Evolutionary conservation across 257 asterid species (phyloP).

Genomic region (Catharanthus roseus): DNA sequence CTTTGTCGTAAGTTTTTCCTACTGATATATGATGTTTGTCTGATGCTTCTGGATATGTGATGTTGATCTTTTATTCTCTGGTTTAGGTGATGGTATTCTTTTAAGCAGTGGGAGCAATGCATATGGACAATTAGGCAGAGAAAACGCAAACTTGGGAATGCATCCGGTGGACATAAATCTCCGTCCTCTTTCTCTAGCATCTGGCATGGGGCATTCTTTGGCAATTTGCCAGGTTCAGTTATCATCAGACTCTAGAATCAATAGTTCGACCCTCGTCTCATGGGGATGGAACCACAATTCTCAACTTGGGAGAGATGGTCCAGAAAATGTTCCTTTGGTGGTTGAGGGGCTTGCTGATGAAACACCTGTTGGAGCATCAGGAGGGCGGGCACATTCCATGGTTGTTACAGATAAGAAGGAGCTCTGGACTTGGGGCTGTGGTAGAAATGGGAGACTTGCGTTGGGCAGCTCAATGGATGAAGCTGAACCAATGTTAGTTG

Average conservation of each 20-base stretch:
- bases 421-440: slow-evolving; percentile 92
- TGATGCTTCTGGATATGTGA: slow-evolving; percentile 10
- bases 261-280: slow-evolving; percentile 39
- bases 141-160: slow-evolving; percentile 51
- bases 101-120: slow-evolving; percentile 85
- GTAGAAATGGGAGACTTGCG: slow-evolving; percentile 89
- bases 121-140: slow-evolving; percentile 82
- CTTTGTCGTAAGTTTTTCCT: slow-evolving; percentile 51
- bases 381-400: slow-evolving; percentile 79
- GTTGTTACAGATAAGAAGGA: slow-evolving; percentile 52
- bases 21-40: background rate
- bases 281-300: slow-evolving; percentile 91
- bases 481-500: slow-evolving; percentile 57
- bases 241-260: slow-evolving; percentile 23
- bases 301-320: slow-evolving; percentile 85
- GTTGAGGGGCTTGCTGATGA: slow-evolving; percentile 48
- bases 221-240: slow-evolving; percentile 50
- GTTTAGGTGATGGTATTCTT: slow-evolving; percentile 70
- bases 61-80: slow-evolving; percentile 10
- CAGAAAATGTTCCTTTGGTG: slow-evolving; percentile 36
- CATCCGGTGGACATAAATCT: slow-evolving; percentile 42
- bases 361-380: slow-evolving; percentile 46
- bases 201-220: slow-evolving; percentile 83
- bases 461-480: slow-evolving; percentile 77
- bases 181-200: slow-evolving; percentile 51